phyloP scores from a whole-genome alignment of 2,329 filamentous ascomycete genomes.

The Beauveria caledonica region DNA sequence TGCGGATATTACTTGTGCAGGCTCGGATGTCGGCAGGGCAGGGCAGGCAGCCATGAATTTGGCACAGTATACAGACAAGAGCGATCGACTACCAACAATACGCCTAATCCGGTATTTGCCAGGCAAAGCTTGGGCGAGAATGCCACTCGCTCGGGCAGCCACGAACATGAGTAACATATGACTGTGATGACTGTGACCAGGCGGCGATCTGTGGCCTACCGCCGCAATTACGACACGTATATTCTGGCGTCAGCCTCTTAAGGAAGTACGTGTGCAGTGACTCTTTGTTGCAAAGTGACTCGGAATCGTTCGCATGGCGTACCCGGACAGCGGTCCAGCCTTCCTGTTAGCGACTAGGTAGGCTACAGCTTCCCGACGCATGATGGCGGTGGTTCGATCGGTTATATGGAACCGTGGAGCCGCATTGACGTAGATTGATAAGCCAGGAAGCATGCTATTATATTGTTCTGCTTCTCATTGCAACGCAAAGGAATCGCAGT shows the following conservation, averaged over 20 bases:
- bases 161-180: background rate
- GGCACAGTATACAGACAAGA: background rate
- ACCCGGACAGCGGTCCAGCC: conserved; percentile 2
- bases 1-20: background rate
- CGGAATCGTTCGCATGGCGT: conserved; percentile 10
- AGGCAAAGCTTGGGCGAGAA: background rate
- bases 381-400: background rate
- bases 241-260: conserved; percentile 7
- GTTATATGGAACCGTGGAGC: background rate
- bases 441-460: background rate
- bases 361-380: background rate
- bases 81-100: background rate
- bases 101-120: background rate
- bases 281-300: conserved; percentile 3
- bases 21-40: conserved; percentile 6
- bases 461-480: background rate
- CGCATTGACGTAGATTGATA: background rate
- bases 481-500: background rate
- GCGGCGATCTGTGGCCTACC: background rate
- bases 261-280: conserved; percentile 5
- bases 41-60: background rate
- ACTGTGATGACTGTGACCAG: background rate
- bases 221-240: conserved; percentile 1
- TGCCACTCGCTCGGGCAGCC: background rate
- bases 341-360: background rate